Base-by-base conservation (phyloP, 2,329 filamentous ascomycete genomes). In the Mycosphaerelloides madeirae region DNA sequence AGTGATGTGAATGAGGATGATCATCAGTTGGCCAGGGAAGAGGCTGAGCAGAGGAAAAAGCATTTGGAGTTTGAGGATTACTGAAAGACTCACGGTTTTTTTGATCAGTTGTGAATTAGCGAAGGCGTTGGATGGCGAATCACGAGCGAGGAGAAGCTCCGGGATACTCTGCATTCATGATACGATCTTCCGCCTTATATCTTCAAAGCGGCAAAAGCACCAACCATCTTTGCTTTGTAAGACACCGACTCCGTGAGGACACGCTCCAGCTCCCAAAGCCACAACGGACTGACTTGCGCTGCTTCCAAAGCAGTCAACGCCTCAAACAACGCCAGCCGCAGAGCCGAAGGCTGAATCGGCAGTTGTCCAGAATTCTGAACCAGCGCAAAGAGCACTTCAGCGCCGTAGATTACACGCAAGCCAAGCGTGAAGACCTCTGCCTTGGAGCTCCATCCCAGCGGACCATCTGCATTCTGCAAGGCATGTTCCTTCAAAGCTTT, bases 1-100 rank as follows among this genome's bases (percentile, higher is more conserved):
- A 95, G 87, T 59, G 87, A 93, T 52, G 75, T 91, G 49, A 87
- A 85, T 3, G 87, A 93, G 48, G 93, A 98, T 62, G 93, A 98
- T 61, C 84, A 83, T 57, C 71, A 85, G 37, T 74, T 85, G 43
- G 82, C 84, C 19, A 76, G 77, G 33, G 93, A 98, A 66, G 93
- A 97, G 61, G 68, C 70, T 15, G 70, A 72, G 43, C 78, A 81
- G 61, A 68, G 77, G 54, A 65, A 61, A 31, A 68, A 72, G 49
- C 72, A 70, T 38, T 62, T 74, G 56, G 68, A 70, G 38, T 68
- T 67, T 50, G 63, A 67, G 50, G 54, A 58, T 31, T 49, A 49
- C 39, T 57, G 49, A 53, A 13, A 28, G 16, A 14, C 25, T 13
- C n/a, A 11, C 8, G 16, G 22, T 38, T 35, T 20, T 25, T 9